Evolutionary conservation across 345 rosid genomes (phyloP).

Genomic region (Abelmoschus esculentus): DNA sequence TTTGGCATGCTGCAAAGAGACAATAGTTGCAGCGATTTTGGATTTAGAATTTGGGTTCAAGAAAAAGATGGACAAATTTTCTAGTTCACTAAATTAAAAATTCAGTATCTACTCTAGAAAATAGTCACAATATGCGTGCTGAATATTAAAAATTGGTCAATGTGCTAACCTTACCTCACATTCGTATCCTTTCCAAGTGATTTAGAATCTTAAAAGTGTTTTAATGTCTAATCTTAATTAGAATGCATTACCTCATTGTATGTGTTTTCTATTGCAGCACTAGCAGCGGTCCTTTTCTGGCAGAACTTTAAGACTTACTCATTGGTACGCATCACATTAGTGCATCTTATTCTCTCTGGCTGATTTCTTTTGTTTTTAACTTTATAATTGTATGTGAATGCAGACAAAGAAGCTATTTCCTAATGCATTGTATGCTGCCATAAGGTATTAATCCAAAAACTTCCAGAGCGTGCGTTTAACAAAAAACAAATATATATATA

Average conservation of each 20-base stretch:
- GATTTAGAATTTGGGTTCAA: neutral
- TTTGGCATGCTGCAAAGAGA: neutral
- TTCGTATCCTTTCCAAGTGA: neutral
- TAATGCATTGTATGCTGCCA: slow-evolving; percentile 39
- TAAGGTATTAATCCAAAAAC: slow-evolving; percentile 41
- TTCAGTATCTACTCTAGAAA: neutral
- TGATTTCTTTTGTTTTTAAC: slow-evolving; percentile 14
- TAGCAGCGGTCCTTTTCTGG: slow-evolving; percentile 71
- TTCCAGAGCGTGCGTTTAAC: neutral
- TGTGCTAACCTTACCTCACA: neutral
- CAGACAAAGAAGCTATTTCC: slow-evolving; percentile 84
- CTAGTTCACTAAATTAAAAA: neutral
- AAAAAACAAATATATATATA: neutral
- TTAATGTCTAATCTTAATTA: neutral
- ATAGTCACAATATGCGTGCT: neutral
- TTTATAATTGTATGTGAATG: slow-evolving; percentile 22
- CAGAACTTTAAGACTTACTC: slow-evolving; percentile 54
- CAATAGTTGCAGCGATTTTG: neutral
- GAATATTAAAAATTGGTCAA: neutral
- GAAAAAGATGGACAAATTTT: neutral
- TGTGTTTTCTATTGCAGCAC: slow-evolving; percentile 41
- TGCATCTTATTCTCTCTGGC: neutral
- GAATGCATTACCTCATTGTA: neutral
- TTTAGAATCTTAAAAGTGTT: neutral
- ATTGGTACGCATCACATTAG: slow-evolving; percentile 34